Evolutionary conservation across 805 yeast species (phyloP).

Genomic region (Hanseniaspora taiwanica): DNA sequence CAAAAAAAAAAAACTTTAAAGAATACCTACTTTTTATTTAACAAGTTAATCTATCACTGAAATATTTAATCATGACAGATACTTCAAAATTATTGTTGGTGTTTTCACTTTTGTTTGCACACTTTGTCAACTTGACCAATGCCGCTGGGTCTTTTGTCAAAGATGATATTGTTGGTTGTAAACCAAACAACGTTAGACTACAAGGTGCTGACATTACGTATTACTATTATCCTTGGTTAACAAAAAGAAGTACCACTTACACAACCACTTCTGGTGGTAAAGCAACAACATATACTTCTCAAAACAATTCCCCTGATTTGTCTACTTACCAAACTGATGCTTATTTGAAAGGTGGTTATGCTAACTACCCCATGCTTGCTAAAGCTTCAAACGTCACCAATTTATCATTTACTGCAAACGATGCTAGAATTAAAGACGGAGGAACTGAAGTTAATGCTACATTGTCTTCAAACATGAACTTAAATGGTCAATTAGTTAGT

Average conservation of each 20-base stretch:
- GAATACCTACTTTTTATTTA: neutral
- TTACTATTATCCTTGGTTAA: neutral
- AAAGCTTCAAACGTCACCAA: neutral
- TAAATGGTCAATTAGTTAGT: neutral
- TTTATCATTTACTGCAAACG: neutral
- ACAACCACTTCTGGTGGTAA: neutral
- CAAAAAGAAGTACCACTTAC: neutral
- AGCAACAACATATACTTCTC: neutral
- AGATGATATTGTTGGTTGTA: neutral
- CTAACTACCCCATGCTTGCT: neutral
- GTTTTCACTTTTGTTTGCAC: neutral
- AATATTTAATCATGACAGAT: neutral
- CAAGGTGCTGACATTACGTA: neutral
- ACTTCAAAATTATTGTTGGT: neutral
- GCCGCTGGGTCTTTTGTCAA: neutral
- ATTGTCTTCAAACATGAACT: neutral
- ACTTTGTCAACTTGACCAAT: neutral
- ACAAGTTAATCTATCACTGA: neutral
- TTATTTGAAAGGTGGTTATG: constrained; percentile 1
- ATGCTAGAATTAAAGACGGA: neutral
- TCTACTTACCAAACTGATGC: neutral
- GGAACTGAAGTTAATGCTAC: neutral
- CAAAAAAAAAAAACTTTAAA: neutral
- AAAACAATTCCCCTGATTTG: neutral
- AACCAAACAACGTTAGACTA: neutral